Base-by-base conservation (phyloP, 495 filamentous ascomycete genomes). In the Cercophora samala region DNA sequence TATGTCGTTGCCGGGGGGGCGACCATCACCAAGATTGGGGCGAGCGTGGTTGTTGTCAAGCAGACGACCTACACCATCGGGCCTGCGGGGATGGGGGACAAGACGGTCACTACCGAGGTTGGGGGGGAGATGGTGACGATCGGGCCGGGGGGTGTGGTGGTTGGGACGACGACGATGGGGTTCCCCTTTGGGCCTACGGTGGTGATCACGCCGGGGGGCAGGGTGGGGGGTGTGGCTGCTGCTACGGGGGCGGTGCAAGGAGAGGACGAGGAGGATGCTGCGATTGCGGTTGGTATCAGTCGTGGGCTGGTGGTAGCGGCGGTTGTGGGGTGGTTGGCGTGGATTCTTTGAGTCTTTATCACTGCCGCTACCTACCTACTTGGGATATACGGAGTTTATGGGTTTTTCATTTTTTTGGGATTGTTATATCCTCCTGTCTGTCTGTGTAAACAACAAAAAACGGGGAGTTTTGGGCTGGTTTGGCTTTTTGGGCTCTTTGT, bases 41-140 rank as follows among this genome's bases (percentile, higher is more conserved):
- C 81, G 0, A 82, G 81, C 5, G 74, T 82, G 4, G 83, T 85
- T 5, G 78, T 87, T 9, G 73, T 88, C 52, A 66, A 73, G n/a
- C 77, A 78, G 9, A 63, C 68, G 2, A 84, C 81, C 0, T 83
- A 82, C 68, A 79, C 78, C 1, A 72, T 86, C 65, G 79, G 78
- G 6, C 71, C 77, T 19, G 18, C n/a, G 1, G 73, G 73, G 1
- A 65, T 70, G 19, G 66, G 66, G 13, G 66, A 72, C 0, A 77
- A 80, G n/a, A 81, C 75, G 1, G 81, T 77, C 0, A 76, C 80
- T n/a, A 80, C 74, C 0, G 68, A 78, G 0, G 66, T 84, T 17
- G 78, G 74, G 56, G 79, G 80, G 37, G 75, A 83, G 65, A 80
- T 71, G 0, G 62, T 87, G 22, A 81, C 79, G 0, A 75, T 87